Evolutionary conservation across 208 protist genomes (phyloP), one percentile per base, ranked within the genome.

Genomic region (Balamuthia mandrillaris): DNA sequence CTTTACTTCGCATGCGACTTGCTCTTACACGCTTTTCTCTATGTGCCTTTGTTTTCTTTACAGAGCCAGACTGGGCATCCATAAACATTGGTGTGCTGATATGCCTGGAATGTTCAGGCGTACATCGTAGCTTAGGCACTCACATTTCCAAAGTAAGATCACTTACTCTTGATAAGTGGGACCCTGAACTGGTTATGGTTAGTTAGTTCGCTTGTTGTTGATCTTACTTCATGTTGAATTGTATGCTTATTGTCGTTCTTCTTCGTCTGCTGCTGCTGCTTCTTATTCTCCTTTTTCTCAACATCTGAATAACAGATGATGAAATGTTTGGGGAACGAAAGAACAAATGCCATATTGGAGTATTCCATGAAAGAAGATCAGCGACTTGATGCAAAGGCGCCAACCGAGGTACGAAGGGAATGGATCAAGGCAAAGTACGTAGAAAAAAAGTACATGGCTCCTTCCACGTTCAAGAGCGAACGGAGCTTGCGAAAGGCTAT

Each of bases 401-500:
- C 41, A 12, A 24, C 66, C 41, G 66, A 75, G n/a, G 47, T 37
- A 44, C 37, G 66, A 24, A 47, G 41, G 2, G 39, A 45, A n/a
- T 44, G 37, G 42, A 75, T 75, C 66, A 75, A 75, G 10, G 66
- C 66, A 3, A 75, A 75, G 66, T 75, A 75, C 41, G 66, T 29
- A 4, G 41, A 75, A 6, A 45, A 52, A 37, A 29, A 21, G 7
- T 52, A 52, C 42, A 54, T 75, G 27, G 5, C 37, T 7, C 66
- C 35, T 3, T 39, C 66, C 21, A 75, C 66, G 14, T 33, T 18
- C 24, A 75, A 24, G 18, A 24, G n/a, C 10, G 66, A 75, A n/a
- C n/a, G n/a, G n/a, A n/a, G n/a, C n/a, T n/a, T n/a, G n/a, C n/a
- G n/a, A n/a, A n/a, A n/a, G n/a, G n/a, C n/a, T n/a, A n/a, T n/a